Base-by-base conservation (phyloP, 2,329 filamentous ascomycete species). In the Aureobasidium sp. region DNA sequence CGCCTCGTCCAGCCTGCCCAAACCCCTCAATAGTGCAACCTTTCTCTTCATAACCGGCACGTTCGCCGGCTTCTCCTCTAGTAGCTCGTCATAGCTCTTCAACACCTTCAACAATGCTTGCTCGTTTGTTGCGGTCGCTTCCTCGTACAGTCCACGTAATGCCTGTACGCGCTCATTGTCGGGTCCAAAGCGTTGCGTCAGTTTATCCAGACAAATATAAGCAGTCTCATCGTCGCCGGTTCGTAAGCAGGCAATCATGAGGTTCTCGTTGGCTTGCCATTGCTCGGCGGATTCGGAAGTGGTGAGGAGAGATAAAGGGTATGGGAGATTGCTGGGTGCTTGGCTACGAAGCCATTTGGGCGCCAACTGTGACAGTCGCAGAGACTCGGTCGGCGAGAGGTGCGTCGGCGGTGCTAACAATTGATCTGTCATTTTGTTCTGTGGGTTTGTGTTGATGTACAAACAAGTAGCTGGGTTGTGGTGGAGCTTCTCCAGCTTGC, bases 101-200 rank as follows among this genome's bases (percentile, higher is more conserved):
- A 97, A 77, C 26, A 97, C 83, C 17, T 79, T 79, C 63, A 88
- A 82, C 50, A 97, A 76, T 17, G 85, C 86, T 51, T 79, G 77
- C 41, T 86, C 77, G 66, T 87, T 84, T 57, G 83, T 78, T 23
- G 92, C 91, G 44, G 84, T 84, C 1, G 93, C 91, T 76, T 97
- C 94, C 69, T 91, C 87, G 66, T 92, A 87, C 29, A 99, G 76
- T 2, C 93, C 94, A 66, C 84, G 83, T 52, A 97, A 78, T 12
- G 88, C 91, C 82, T 93, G 88, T 56, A 97, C 82, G 67, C 90
- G 87, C 76, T 97, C 91, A 75, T 97, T 96, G 39, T 84, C 80
- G 29, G 83, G 79, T 29, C 93, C 92, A 72, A 99, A 99, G 53
- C 94, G 88, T 64, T 83, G 79, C 5, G 85, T 86, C 50, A 99